Conservation (phyloP, 495 filamentous ascomycete species). For the Hypoxylon rickii region DNA sequence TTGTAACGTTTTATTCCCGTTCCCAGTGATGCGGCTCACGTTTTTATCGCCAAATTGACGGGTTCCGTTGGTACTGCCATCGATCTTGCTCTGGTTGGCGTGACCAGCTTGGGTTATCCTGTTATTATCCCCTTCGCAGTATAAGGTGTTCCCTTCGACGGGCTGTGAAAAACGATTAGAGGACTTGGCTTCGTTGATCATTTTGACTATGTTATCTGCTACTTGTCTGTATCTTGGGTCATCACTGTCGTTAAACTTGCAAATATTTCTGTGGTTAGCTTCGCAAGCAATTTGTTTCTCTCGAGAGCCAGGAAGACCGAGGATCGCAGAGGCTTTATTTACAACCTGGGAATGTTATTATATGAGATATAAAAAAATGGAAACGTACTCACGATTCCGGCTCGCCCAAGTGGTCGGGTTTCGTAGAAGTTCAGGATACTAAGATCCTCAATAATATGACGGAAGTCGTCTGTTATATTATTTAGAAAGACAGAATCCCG, state of each 20-base stretch:
- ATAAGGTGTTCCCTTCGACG: conserved; percentile 1
- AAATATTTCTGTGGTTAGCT: conserved; percentile 37
- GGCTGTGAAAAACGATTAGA: neutral
- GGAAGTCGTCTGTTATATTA: conserved; percentile 31
- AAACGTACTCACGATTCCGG: conserved; percentile 21
- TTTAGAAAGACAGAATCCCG: conserved; percentile 23
- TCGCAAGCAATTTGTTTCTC: conserved; percentile 34
- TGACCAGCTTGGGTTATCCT: conserved; percentile 3
- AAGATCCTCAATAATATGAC: conserved; percentile 32
- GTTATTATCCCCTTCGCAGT: neutral
- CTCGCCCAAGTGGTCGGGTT: conserved; percentile 19
- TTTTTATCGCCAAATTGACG: conserved; percentile 15
- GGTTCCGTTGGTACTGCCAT: conserved; percentile 6
- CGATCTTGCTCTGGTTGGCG: neutral
- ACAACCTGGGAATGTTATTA: conserved; percentile 31
- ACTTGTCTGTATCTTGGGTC: conserved; percentile 38
- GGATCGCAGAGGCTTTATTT: conserved; percentile 31
- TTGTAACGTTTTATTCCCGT: conserved; percentile 7
- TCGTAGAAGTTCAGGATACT: conserved; percentile 39
- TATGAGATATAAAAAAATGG: neutral
- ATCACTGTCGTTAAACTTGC: conserved; percentile 32
- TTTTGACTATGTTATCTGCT: conserved; percentile 25
- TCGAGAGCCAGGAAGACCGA: conserved; percentile 33
- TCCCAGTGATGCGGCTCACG: neutral
- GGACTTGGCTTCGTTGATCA: conserved; percentile 13